Evolutionary conservation across 345 rosid genomes (phyloP).

Genomic region (Gossypium ekmanianum): DNA sequence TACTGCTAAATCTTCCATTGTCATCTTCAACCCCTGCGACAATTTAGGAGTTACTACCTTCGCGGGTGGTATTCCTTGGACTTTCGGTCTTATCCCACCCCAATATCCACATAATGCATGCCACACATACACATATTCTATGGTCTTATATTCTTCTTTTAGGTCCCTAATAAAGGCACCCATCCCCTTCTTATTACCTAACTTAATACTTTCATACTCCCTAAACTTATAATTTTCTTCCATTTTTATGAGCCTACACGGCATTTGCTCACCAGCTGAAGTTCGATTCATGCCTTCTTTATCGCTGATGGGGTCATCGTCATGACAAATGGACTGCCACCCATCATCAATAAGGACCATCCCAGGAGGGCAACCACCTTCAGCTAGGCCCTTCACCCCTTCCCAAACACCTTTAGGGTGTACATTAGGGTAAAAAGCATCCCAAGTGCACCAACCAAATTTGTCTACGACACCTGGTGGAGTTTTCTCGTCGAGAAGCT

Average conservation of each 20-base stretch:
- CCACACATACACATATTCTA: constrained; percentile 85
- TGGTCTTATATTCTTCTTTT: constrained; percentile 60
- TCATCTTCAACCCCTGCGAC: constrained; percentile 55
- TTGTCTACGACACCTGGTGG: constrained; percentile 82
- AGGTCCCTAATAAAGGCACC: constrained; percentile 69
- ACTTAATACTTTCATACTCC: constrained; percentile 49
- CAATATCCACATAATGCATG: constrained; percentile 91
- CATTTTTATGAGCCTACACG: constrained; percentile 68
- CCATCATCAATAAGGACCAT: constrained; percentile 86
- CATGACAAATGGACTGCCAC: constrained; percentile 86
- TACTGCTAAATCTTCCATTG: constrained; percentile 88
- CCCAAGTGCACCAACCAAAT: constrained; percentile 99
- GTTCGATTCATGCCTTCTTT: constrained; percentile 66
- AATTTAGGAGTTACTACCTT: constrained; percentile 43
- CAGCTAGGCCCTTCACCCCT: constrained; percentile 64
- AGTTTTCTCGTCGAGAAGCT: constrained; percentile 63
- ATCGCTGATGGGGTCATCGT: constrained; percentile 48
- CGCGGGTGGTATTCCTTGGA: constrained; percentile 52
- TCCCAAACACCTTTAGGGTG: constrained; percentile 71
- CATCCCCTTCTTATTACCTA: constrained; percentile 51
- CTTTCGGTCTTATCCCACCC: constrained; percentile 81
- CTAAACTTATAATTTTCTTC: constrained; percentile 76
- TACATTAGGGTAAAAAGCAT: constrained; percentile 84
- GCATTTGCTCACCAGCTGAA: constrained; percentile 86
- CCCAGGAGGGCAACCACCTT: constrained; percentile 93